These are phyloP conservation scores for Ramularia endophylla DNA, from an alignment of 2,329 filamentous ascomycete genomes.

Conservation along the genomic window DNA sequence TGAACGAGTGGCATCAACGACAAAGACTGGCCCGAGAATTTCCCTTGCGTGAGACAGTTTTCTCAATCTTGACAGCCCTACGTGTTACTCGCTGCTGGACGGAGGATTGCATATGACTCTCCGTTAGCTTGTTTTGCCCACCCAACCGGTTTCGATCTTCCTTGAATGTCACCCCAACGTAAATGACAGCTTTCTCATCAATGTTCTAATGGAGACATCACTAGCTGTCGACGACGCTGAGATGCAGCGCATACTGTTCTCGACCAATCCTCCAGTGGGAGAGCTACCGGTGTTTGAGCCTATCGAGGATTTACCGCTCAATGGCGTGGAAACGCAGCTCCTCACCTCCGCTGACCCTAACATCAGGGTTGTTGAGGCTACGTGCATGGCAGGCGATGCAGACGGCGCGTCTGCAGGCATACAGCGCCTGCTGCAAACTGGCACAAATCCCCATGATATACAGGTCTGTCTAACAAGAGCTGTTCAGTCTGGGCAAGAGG, in stretches of 20 bases:
- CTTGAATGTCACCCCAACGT: too few species aligned
- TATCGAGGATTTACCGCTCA: background rate
- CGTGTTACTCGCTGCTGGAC: too few species aligned
- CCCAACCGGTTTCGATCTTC: too few species aligned
- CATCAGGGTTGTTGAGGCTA: background rate
- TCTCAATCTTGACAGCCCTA: too few species aligned
- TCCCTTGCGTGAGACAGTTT: too few species aligned
- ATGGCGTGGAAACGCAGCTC: background rate
- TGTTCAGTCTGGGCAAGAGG: background rate
- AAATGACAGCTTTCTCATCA: too few species aligned
- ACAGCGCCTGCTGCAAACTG: background rate
- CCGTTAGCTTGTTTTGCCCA: too few species aligned
- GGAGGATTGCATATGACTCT: too few species aligned
- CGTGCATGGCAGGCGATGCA: background rate
- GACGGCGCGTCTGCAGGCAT: background rate
- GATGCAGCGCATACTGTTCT: slow-evolving; percentile 1
- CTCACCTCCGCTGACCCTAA: background rate
- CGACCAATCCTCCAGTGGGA: background rate
- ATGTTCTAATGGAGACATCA: background rate
- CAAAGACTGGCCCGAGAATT: too few species aligned
- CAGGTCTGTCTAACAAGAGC: background rate
- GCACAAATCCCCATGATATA: background rate
- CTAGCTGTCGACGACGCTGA: background rate
- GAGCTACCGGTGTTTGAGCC: background rate
- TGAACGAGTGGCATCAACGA: too few species aligned